phyloP scores from a whole-genome alignment of 352 stramenopile species.

The Phytophthora uliginosa region DNA sequence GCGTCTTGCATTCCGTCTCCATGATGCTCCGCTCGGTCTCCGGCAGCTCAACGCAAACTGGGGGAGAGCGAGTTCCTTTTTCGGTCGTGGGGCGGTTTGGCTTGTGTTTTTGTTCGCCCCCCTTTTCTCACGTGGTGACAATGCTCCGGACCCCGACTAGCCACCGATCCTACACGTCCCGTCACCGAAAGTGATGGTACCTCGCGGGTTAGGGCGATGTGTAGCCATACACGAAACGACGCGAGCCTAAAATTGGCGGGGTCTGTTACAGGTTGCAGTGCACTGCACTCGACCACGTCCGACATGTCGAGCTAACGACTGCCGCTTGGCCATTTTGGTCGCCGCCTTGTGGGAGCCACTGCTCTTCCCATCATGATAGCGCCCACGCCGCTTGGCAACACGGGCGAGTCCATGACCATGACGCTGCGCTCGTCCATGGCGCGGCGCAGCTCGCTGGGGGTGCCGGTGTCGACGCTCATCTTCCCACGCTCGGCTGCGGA shows the following conservation, averaged over 20 bases:
- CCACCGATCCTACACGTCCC: constrained; percentile 15
- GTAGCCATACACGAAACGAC: constrained; percentile 32
- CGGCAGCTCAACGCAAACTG: neutral
- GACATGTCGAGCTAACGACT: neutral
- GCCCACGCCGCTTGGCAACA: constrained; percentile 24
- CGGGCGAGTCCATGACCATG: constrained; percentile 16
- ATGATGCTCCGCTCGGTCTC: constrained; percentile 15
- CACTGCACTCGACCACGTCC: neutral
- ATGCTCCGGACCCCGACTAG: constrained; percentile 11
- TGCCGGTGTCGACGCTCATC: constrained; percentile 77
- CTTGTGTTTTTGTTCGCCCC: constrained; percentile 29
- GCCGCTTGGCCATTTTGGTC: neutral
- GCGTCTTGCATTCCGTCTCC: constrained; percentile 81
- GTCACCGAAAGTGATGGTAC: constrained; percentile 16
- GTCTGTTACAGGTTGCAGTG: constrained; percentile 12
- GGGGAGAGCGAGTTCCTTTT: constrained; percentile 6
- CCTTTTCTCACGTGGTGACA: constrained; percentile 41
- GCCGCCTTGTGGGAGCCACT: neutral
- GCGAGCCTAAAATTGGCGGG: constrained; percentile 19
- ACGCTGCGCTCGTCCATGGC: constrained; percentile 29
- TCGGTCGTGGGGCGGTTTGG: constrained; percentile 14
- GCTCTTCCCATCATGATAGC: constrained; percentile 19
- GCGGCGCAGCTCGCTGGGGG: constrained; percentile 67
- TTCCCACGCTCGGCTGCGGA: constrained; percentile 77
- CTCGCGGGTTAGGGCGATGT: constrained; percentile 4